Conservation (phyloP, 2,329 filamentous ascomycete species). For the Monilinia aucupariae region DNA sequence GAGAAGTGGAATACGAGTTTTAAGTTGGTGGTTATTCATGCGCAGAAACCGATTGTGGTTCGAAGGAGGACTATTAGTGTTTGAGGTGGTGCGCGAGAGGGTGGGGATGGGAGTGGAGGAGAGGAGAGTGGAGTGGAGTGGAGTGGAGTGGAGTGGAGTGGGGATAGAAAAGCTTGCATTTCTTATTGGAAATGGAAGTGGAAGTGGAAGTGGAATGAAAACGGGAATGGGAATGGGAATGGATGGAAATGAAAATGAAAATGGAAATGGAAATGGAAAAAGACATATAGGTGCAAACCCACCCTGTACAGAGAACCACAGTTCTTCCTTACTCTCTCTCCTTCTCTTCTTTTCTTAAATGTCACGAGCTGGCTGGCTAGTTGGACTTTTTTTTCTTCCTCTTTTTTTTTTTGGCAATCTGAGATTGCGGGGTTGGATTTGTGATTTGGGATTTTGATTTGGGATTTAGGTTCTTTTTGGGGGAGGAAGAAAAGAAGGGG, state of each 20-base stretch:
- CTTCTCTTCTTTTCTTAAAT: not conserved
- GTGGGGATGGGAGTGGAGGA: not conserved
- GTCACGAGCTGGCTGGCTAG: not conserved
- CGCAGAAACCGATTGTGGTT: constrained; percentile 30
- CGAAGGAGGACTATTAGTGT: constrained; percentile 30
- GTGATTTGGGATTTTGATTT: not conserved
- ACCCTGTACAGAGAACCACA: not conserved
- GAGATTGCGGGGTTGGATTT: not conserved
- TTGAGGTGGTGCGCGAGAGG: constrained; percentile 15
- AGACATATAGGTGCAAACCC: constrained; percentile 6
- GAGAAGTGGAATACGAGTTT: constrained; percentile 82
- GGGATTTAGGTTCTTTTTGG: too few relatives aligned
- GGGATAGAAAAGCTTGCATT: too few relatives aligned
- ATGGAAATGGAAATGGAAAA: not conserved
- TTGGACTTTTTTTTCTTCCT: too few relatives aligned
- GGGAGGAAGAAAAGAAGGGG: not conserved
- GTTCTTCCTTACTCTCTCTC: not conserved
- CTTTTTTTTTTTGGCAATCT: not conserved
- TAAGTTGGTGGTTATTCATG: constrained; percentile 86
- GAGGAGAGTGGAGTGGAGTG: not conserved
- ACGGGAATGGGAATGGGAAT: not conserved
- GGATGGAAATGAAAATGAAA: too few relatives aligned
- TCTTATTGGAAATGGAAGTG: too few relatives aligned
- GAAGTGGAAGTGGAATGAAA: not conserved
- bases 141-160: not conserved